Conservation (phyloP, 2,329 filamentous ascomycete genomes). For the Aureobasidium sp. region DNA sequence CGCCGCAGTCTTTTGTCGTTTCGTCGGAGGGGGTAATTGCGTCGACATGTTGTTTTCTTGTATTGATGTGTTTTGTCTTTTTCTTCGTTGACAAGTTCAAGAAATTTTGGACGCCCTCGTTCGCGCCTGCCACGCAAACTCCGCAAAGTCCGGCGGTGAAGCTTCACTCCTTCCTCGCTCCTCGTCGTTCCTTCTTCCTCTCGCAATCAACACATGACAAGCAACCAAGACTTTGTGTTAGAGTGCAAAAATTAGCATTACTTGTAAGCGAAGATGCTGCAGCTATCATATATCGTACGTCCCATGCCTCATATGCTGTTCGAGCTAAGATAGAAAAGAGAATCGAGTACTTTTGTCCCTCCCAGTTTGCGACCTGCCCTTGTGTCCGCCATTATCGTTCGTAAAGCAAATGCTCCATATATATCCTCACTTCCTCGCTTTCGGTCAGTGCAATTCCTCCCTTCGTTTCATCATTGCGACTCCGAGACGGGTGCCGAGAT, state of each 20-base stretch:
- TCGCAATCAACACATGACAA: background rate
- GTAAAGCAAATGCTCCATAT: slow-evolving; percentile 5
- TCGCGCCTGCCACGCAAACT: background rate
- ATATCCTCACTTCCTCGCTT: background rate
- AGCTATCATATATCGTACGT: background rate
- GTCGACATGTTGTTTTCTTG: slow-evolving; percentile 59
- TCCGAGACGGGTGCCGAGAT: slow-evolving; percentile 22
- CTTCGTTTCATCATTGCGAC: background rate
- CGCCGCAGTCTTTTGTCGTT: slow-evolving; percentile 71
- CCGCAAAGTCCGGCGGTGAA: background rate
- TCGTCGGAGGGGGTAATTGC: slow-evolving; percentile 72
- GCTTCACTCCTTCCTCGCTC: background rate
- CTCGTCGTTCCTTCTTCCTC: background rate
- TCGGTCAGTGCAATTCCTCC: background rate
- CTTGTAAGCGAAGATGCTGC: background rate
- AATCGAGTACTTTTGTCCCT: slow-evolving; percentile 3
- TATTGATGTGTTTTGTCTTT: background rate
- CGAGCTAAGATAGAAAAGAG: slow-evolving; percentile 3
- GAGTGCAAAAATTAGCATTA: slow-evolving; percentile 2
- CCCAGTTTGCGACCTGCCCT: background rate
- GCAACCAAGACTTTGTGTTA: background rate
- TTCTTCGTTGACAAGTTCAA: slow-evolving; percentile 5
- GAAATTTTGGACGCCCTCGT: slow-evolving; percentile 5
- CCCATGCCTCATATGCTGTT: background rate
- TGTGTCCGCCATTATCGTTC: slow-evolving; percentile 1